phyloP scores from a whole-genome alignment of 768 basidiomycete genomes.

The Pilatotrama ljubarskyi region DNA sequence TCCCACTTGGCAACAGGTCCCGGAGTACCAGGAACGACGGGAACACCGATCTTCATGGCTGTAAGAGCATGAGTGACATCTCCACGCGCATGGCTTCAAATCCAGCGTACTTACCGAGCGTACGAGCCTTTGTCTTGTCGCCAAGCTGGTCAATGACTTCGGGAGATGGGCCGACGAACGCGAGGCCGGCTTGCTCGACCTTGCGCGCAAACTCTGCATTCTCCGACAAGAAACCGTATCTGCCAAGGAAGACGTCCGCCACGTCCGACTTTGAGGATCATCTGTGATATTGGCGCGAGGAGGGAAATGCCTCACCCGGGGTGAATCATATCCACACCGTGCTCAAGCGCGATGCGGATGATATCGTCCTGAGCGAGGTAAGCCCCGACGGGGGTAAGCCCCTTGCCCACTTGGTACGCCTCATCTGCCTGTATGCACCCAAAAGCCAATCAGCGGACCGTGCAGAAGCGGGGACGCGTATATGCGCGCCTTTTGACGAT shows the following conservation, averaged over 20 bases:
- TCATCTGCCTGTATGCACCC: constrained; percentile 77
- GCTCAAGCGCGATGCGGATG: constrained; percentile 93
- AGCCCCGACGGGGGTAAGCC: constrained; percentile 92
- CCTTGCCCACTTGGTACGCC: constrained; percentile 97
- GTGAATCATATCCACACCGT: constrained; percentile 99
- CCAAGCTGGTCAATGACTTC: constrained; percentile 97
- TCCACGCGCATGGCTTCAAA: neutral
- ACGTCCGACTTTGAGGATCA: constrained; percentile 15
- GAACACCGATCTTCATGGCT: constrained; percentile 91
- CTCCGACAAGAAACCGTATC: constrained; percentile 97
- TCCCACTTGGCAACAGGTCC: constrained; percentile 81
- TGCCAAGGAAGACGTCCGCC: constrained; percentile 31
- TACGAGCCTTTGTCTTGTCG: constrained; percentile 97
- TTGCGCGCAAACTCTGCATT: constrained; percentile 97
- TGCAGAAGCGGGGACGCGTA: constrained; percentile 8
- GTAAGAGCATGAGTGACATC: neutral
- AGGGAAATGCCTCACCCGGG: constrained; percentile 61
- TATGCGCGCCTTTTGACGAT: constrained; percentile 84
- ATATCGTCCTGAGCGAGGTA: constrained; percentile 99
- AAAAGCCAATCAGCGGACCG: neutral
- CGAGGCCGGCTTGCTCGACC: constrained; percentile 96
- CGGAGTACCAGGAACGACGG: constrained; percentile 98
- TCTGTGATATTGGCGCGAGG: neutral
- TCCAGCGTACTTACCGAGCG: constrained; percentile 63
- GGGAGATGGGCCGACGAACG: constrained; percentile 94